phyloP scores from a whole-genome alignment of 495 filamentous ascomycete genomes.

The Annulohypoxylon maeteangense region DNA sequence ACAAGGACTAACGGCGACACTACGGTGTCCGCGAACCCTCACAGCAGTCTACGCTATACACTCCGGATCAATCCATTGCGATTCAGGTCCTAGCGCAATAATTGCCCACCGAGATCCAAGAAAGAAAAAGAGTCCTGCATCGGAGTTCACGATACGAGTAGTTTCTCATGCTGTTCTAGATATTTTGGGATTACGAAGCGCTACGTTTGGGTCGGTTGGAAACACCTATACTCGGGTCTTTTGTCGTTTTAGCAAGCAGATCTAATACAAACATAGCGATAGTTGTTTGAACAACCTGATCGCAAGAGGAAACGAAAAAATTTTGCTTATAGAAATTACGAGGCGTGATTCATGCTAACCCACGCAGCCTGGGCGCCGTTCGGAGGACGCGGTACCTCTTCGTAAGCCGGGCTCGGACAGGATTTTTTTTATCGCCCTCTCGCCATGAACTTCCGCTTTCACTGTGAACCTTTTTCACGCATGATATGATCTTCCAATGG shows the following conservation, averaged over 20 bases:
- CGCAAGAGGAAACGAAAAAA: neutral
- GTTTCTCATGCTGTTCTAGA: neutral
- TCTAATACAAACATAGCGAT: constrained; percentile 12
- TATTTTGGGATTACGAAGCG: constrained; percentile 2
- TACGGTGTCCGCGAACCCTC: neutral
- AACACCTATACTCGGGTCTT: neutral
- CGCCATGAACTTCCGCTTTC: constrained; percentile 30
- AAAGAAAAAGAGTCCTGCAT: constrained; percentile 1
- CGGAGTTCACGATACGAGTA: constrained; percentile 10
- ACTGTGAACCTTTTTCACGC: constrained; percentile 7
- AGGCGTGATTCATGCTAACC: constrained; percentile 16
- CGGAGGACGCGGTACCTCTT: neutral
- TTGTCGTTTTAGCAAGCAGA: neutral
- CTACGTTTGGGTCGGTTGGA: neutral
- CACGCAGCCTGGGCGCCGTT: neutral
- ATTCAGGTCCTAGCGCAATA: constrained; percentile 8
- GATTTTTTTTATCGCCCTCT: neutral
- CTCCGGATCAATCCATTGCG: constrained; percentile 3
- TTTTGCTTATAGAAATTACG: constrained; percentile 22
- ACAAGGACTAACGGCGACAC: constrained; percentile 53
- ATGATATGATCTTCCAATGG: constrained; percentile 42
- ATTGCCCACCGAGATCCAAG: constrained; percentile 7
- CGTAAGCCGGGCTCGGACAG: constrained; percentile 5
- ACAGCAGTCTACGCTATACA: neutral
- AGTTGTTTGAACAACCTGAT: constrained; percentile 12